phyloP scores from a whole-genome alignment of 2,329 filamentous ascomycete species.

The Colletotrichum salicis region DNA sequence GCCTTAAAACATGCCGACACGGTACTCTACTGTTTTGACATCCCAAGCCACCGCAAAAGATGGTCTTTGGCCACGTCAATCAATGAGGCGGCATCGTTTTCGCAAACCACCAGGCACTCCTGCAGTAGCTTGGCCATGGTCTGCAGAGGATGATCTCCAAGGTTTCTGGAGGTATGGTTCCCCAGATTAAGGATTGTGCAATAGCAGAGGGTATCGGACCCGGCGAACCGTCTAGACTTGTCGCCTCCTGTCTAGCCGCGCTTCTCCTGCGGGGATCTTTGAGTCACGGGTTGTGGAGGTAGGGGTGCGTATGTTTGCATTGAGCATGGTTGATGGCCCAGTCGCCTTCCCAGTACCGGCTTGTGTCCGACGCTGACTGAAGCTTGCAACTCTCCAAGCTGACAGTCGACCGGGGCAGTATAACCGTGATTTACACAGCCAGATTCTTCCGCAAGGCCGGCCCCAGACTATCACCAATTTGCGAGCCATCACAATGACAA shows the following conservation, averaged over 20 bases:
- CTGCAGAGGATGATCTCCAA: background rate
- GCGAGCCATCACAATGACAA: background rate
- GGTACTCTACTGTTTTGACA: background rate
- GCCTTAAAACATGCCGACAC: too few species aligned
- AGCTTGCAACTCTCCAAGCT: background rate
- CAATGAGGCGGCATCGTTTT: background rate
- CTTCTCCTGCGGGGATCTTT: background rate
- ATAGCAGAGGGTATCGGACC: background rate
- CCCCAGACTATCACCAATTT: background rate
- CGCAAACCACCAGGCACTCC: slow-evolving; percentile 1
- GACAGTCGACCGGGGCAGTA: background rate
- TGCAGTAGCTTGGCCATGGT: background rate
- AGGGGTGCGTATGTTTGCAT: slow-evolving; percentile 11
- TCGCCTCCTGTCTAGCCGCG: slow-evolving; percentile 9
- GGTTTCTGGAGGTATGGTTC: slow-evolving; percentile 1
- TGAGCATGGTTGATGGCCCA: background rate
- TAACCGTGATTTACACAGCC: background rate
- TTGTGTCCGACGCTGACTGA: background rate
- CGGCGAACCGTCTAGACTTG: slow-evolving; percentile 7
- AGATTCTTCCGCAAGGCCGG: background rate
- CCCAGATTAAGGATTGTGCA: background rate
- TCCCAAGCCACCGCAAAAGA: background rate
- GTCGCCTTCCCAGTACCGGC: background rate
- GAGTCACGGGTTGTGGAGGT: slow-evolving; percentile 23
- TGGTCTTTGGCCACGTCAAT: background rate